Percentiles rank a stretch among this genome's conserved stretches.
phyloP scores from a whole-genome alignment of 2,329 filamentous ascomycete species.

The Ascochyta viciae-villosae region DNA sequence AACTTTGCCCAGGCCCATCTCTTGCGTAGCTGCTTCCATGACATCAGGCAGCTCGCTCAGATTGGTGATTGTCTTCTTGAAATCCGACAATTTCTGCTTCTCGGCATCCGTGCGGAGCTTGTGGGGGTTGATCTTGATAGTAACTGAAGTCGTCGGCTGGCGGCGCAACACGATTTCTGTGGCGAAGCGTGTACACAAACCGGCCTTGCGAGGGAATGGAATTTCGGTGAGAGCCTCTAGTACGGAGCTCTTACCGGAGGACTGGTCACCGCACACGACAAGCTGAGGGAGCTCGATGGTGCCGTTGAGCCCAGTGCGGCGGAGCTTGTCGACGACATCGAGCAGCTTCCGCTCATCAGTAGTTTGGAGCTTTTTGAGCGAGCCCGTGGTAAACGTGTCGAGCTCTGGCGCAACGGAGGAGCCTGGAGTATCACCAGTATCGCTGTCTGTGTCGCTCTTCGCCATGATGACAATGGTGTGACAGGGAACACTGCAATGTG shows the following conservation, averaged over 20 bases:
- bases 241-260: constrained; percentile 68
- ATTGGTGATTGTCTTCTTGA: too few species aligned
- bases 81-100: too few species aligned
- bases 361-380: not conserved
- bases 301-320: constrained; percentile 52
- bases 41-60: constrained; percentile 48
- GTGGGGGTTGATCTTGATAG: not conserved
- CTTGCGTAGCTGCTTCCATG: constrained; percentile 58
- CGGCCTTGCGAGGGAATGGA: constrained; percentile 62
- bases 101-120: too few species aligned
- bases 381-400: too few species aligned
- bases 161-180: constrained; percentile 56
- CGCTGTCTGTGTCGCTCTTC: too few species aligned
- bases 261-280: constrained; percentile 39
- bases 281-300: constrained; percentile 30
- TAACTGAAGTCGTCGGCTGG: constrained; percentile 30
- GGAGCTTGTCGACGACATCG: constrained; percentile 61
- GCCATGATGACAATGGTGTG: too few species aligned
- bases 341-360: constrained; percentile 57
- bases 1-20: constrained; percentile 49
- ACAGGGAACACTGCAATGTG: too few species aligned
- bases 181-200: constrained; percentile 64
- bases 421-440: too few species aligned
- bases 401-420: too few species aligned
- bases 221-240: constrained; percentile 68